Evolutionary conservation across 768 basidiomycete species (phyloP).

Genomic region (Boletus subcaerulescens): DNA sequence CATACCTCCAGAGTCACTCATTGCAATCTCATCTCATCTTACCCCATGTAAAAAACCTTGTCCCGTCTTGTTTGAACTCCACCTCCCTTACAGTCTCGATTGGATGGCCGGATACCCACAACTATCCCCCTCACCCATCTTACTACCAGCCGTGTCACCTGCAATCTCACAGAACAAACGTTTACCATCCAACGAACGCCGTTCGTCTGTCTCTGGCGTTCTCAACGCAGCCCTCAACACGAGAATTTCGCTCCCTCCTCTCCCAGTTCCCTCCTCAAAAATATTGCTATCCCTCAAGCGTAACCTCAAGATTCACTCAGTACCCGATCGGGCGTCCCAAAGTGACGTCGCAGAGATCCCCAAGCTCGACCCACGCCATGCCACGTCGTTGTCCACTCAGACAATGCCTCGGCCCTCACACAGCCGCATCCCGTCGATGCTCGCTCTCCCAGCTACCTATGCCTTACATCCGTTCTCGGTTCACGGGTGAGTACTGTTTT

Average conservation of each 20-base stretch:
- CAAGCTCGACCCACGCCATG: not conserved
- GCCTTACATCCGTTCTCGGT: conserved; percentile 15
- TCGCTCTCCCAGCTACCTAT: conserved; percentile 9
- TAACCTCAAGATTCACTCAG: conserved; percentile 6
- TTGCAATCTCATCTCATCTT: conserved; percentile 40
- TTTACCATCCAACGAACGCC: conserved; percentile 6
- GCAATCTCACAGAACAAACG: conserved; percentile 5
- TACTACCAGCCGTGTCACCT: conserved; percentile 22
- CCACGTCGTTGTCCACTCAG: conserved; percentile 3
- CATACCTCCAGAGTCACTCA: conserved; percentile 49
- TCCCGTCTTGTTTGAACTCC: conserved; percentile 37
- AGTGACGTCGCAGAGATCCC: not conserved
- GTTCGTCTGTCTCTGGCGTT: conserved; percentile 20
- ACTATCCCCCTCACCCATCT: conserved; percentile 30
- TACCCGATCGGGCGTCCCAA: not conserved
- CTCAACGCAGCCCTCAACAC: conserved; percentile 23
- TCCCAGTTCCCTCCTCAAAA: conserved; percentile 17
- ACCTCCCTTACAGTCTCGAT: conserved; percentile 32
- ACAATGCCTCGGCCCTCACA: conserved; percentile 1
- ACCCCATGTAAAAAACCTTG: conserved; percentile 14
- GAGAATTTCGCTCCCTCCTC: conserved; percentile 14
- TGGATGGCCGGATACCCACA: conserved; percentile 40
- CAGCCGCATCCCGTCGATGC: conserved; percentile 6
- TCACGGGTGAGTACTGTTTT: conserved; percentile 12
- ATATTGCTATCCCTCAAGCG: conserved; percentile 23